Evolutionary conservation across 768 basidiomycete species (phyloP), one percentile per base, ranked within the genome.

Genomic region (Calocybe gangraenosa): DNA sequence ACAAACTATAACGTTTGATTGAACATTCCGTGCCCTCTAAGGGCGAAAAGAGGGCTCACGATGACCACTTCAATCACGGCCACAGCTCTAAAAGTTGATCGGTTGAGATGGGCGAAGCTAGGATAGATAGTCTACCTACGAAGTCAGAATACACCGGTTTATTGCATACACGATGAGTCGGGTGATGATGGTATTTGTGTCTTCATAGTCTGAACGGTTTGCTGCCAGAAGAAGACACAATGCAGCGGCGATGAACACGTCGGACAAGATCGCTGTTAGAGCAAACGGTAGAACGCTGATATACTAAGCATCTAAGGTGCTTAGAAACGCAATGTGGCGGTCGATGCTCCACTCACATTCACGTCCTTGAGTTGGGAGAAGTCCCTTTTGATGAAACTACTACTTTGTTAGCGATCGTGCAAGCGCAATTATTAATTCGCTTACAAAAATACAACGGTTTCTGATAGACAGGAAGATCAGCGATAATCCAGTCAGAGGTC

Each of bases 101-200:
- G n/a, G n/a, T n/a, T n/a, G n/a, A n/a, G n/a, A n/a, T n/a, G n/a
- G n/a, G n/a, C n/a, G n/a, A n/a, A n/a, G n/a, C n/a, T n/a, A n/a
- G n/a, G n/a, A n/a, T n/a, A n/a, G n/a, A n/a, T n/a, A n/a, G n/a
- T n/a, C 11, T 15, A 64, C 74, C 30, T 48, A 76, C 75, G 70
- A 70, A n/a, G 76, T 78, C 18, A 78, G 57, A 32, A 76, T 53
- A 56, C 75, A 77, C 9, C 75, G 70, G 52, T 77, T 74, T 33
- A 76, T 73, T 2, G 73, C 70, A 47, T 67, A 74, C 17, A 76
- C 58, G 3, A 77, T 71, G 18, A 78, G 55, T 34, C 58, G 67
- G 52, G 71, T 71, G 36, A 76, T 69, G 18, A 76, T 52, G 32
- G 49, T 59, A 46, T 76, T 74, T 1, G 74, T 75, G 38, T 67